Percentiles rank a stretch among this genome's conserved stretches.
Conservation (phyloP, 495 filamentous ascomycete species). For the Xylaria acuta region DNA sequence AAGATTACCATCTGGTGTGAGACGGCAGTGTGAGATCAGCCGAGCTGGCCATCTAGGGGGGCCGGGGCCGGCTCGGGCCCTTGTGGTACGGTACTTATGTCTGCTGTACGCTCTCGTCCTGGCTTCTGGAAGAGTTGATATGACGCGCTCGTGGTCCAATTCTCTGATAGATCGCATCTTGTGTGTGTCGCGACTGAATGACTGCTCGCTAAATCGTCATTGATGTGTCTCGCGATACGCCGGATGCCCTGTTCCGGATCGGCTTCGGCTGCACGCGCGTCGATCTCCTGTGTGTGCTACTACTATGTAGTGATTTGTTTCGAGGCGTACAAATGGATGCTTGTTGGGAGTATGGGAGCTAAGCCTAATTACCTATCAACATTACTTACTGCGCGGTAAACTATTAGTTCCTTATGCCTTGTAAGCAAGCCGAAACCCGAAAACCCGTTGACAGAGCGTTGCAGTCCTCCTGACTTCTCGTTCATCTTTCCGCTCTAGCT, state of each 20-base stretch:
- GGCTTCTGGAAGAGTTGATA: slow-evolving; percentile 3
- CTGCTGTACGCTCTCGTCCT: background rate
- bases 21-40: slow-evolving; percentile 2
- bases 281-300: background rate
- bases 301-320: background rate
- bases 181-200: background rate
- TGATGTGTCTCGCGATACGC: background rate
- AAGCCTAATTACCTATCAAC: background rate
- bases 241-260: background rate
- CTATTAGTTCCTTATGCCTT: background rate
- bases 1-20: background rate
- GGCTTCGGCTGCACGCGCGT: background rate
- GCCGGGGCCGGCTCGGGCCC: background rate
- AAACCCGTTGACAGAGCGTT: background rate
- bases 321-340: background rate
- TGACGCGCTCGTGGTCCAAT: background rate
- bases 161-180: background rate
- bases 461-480: background rate
- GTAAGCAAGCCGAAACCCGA: background rate
- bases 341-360: background rate
- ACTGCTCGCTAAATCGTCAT: background rate
- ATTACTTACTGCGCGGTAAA: background rate
- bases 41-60: background rate
- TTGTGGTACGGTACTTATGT: background rate
- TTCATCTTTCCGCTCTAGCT: background rate